These are phyloP conservation scores for Emergomyces pasteurianus DNA, from an alignment of 2,329 filamentous ascomycete species.

Conservation along the genomic window DNA sequence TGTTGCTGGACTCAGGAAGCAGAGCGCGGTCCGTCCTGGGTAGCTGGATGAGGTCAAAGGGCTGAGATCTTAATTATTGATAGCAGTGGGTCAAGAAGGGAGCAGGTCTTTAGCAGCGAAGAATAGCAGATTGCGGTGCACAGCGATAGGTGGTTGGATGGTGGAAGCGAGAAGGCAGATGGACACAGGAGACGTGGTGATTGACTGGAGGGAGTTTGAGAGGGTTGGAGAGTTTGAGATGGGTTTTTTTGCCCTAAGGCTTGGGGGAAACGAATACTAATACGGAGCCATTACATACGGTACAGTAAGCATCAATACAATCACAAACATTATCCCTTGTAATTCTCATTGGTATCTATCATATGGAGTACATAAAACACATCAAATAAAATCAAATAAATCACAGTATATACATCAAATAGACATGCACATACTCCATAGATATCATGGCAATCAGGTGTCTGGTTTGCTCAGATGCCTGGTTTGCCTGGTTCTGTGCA, in stretches of 20 bases:
- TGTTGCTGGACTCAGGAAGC: not conserved
- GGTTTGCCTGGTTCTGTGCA: not conserved
- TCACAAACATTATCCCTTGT: not conserved
- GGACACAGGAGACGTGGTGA: not conserved
- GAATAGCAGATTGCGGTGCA: not conserved
- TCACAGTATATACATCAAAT: too few relatives aligned
- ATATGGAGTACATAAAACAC: too few relatives aligned
- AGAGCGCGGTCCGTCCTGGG: not conserved
- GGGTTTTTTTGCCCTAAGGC: not conserved
- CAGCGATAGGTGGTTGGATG: not conserved
- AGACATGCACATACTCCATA: too few relatives aligned
- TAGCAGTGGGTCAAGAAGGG: not conserved
- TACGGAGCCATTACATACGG: not conserved
- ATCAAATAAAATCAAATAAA: too few relatives aligned
- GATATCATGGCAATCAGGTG: not conserved
- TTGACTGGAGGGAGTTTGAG: not conserved
- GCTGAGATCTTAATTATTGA: not conserved
- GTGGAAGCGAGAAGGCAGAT: not conserved
- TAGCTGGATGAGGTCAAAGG: not conserved
- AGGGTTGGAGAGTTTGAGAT: not conserved
- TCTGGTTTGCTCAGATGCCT: too few relatives aligned
- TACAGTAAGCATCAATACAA: not conserved
- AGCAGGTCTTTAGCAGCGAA: not conserved
- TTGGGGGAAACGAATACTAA: not conserved
- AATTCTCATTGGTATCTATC: too few relatives aligned